phyloP scores from a whole-genome alignment of 768 basidiomycete genomes.

The Dentipellis sp. region DNA sequence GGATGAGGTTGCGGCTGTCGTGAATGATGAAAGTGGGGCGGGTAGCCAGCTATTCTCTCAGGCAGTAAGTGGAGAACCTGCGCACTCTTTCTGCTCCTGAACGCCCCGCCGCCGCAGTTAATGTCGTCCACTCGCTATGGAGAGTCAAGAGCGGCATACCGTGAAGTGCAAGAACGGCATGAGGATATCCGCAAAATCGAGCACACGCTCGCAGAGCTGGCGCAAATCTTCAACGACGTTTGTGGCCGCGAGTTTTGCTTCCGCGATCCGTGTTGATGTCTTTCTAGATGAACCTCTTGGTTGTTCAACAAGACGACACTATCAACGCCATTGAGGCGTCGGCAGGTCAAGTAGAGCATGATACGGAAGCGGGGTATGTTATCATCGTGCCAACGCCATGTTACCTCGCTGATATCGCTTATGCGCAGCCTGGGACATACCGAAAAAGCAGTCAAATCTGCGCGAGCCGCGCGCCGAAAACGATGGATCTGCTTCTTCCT shows the following conservation, averaged over 20 bases:
- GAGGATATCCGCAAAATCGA: slow-evolving; percentile 81
- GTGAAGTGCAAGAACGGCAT: slow-evolving; percentile 85
- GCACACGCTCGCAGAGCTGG: slow-evolving; percentile 79
- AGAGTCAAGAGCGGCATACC: slow-evolving; percentile 71
- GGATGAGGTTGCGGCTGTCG: slow-evolving; percentile 81
- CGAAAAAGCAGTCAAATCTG: slow-evolving; percentile 57
- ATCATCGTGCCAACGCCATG: not conserved
- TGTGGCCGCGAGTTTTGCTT: slow-evolving; percentile 11
- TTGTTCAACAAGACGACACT: slow-evolving; percentile 73
- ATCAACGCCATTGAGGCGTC: slow-evolving; percentile 55
- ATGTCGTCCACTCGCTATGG: slow-evolving; percentile 74
- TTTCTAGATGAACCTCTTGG: slow-evolving; percentile 63
- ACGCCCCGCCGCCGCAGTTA: slow-evolving; percentile 34
- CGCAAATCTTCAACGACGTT: slow-evolving; percentile 81
- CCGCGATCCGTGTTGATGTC: not conserved
- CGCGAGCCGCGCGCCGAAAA: slow-evolving; percentile 64
- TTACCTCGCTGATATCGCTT: not conserved
- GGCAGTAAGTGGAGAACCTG: slow-evolving; percentile 41
- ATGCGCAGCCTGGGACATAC: slow-evolving; percentile 47
- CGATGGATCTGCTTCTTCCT: slow-evolving; percentile 82
- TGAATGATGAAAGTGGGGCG: slow-evolving; percentile 70
- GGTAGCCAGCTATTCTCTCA: slow-evolving; percentile 79
- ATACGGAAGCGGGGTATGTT: slow-evolving; percentile 65
- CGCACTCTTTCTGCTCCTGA: not conserved
- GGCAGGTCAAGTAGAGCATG: slow-evolving; percentile 51